Base-by-base conservation (phyloP, 2,329 filamentous ascomycete genomes). In the Aspergillaceae sp. region DNA sequence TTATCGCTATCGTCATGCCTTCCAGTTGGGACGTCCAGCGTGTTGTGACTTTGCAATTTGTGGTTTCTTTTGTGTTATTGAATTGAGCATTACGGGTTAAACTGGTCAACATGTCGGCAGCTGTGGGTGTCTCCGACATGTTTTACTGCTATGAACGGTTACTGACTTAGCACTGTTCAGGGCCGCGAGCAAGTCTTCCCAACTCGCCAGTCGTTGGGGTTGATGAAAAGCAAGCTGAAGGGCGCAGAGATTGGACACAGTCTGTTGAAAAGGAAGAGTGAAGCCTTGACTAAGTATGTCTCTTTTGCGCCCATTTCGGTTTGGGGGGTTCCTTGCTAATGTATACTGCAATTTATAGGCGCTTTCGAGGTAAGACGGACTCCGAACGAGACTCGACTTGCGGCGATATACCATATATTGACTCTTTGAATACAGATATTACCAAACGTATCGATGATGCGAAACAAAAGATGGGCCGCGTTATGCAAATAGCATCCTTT, bases 401-500 rank as follows among this genome's bases (percentile, higher is more conserved):
- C 19, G 19, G 19, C 19, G 19, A 19, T 19, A 19, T 19, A 19
- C 19, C 19, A 19, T 19, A 19, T 19, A 42, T 61, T 66, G 51
- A 66, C 50, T 27, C 41, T 40, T 19, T 40, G 29, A 28, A 45
- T 59, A 55, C 65, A 87, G 92, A 98, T 62, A 98, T 98, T 62
- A 96, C 92, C 42, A 82, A 83, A 66, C 86, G 92, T 63, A 98
- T 98, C 70, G 91, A 98, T 73, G 92, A 98, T 69, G 92, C 92
- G 37, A 98, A 98, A 72, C 86, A 90, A 59, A 98, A 98, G 75
- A 98, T 98, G 91, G 92, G 92, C 48, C 82, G 91, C 32, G 92
- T 98, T 34, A 98, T 98, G 92, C 91, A 97, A 69, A 94, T 98
- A 62, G 92, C 92, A 36, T 90, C 92, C 40, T 97, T 98, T 72